Percentiles rank a stretch among this genome's conserved stretches.
These are phyloP conservation scores for Eucalyptus melliodora DNA, from an alignment of 345 rosid species.

Conservation along the genomic window DNA sequence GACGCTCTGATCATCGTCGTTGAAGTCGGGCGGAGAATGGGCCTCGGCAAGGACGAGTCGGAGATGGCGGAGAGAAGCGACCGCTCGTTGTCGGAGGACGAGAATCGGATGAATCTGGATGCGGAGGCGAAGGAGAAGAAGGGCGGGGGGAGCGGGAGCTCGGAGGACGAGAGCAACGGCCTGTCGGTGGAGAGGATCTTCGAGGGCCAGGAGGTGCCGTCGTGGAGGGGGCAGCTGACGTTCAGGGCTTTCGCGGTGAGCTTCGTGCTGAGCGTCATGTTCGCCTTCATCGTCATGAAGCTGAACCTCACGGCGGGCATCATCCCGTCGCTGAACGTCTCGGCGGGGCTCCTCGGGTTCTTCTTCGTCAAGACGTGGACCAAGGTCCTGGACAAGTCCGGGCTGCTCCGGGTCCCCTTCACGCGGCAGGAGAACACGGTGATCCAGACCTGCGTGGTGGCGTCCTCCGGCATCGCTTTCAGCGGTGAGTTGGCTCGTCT, in stretches of 20 bases:
- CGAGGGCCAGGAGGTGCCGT: background rate
- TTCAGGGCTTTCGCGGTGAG: background rate
- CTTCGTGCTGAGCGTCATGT: slow-evolving; percentile 1
- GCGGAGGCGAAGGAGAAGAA: background rate
- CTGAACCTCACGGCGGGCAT: slow-evolving; percentile 2
- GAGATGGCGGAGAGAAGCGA: background rate
- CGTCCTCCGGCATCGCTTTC: slow-evolving; percentile 5
- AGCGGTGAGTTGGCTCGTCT: background rate
- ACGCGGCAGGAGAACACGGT: slow-evolving; percentile 14
- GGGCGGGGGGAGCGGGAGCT: background rate
- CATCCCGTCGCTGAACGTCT: slow-evolving; percentile 2
- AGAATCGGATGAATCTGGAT: background rate
- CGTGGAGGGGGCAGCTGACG: slow-evolving; percentile 5
- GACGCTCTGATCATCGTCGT: background rate
- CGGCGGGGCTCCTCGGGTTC: slow-evolving; percentile 9
- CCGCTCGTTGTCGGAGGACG: background rate
- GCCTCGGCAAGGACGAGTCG: background rate
- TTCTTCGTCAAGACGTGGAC: slow-evolving; percentile 8
- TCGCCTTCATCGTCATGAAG: slow-evolving; percentile 10
- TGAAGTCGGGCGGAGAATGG: background rate
- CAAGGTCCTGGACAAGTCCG: background rate
- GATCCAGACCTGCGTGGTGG: slow-evolving; percentile 12
- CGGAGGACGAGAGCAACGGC: background rate
- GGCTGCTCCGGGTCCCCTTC: slow-evolving; percentile 2
- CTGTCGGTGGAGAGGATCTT: slow-evolving; percentile 5